These are phyloP conservation scores for Neurospora hispaniola DNA, from an alignment of 495 filamentous ascomycete species.

Conservation along the genomic window DNA sequence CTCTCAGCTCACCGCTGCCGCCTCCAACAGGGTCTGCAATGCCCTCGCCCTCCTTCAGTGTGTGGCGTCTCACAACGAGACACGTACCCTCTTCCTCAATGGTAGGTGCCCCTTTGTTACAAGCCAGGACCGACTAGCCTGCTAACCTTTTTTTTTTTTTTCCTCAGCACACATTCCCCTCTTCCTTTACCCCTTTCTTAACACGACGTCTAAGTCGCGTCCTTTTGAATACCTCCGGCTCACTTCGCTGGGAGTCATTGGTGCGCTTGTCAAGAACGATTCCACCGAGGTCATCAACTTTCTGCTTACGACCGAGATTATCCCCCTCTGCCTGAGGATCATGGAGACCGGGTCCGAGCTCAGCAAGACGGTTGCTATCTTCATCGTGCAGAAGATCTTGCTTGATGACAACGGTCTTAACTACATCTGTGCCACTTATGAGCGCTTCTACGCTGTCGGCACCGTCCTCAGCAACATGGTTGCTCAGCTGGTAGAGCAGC, in stretches of 20 bases:
- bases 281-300: constrained; percentile 98
- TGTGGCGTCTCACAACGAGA: constrained; percentile 96
- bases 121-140: neutral
- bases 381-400: constrained; percentile 99
- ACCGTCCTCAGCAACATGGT: constrained; percentile 99
- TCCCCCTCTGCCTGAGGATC: constrained; percentile 92
- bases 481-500: constrained; percentile 89
- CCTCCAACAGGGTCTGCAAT: constrained; percentile 96
- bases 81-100: constrained; percentile 80
- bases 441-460: constrained; percentile 97
- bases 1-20: constrained; percentile 90
- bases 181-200: constrained; percentile 96
- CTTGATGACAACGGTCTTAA: constrained; percentile 94
- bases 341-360: constrained; percentile 99
- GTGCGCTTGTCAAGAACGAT: constrained; percentile 97
- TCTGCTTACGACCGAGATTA: constrained; percentile 96
- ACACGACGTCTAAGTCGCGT: constrained; percentile 96
- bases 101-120: constrained; percentile 43
- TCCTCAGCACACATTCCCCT: constrained; percentile 87
- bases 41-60: constrained; percentile 93
- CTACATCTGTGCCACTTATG: constrained; percentile 98
- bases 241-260: constrained; percentile 96
- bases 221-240: constrained; percentile 97
- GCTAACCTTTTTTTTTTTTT: constrained; percentile 7
- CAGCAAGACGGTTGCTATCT: constrained; percentile 98